Conservation (phyloP, 257 asterid species). For the Solanum arcanum region DNA sequence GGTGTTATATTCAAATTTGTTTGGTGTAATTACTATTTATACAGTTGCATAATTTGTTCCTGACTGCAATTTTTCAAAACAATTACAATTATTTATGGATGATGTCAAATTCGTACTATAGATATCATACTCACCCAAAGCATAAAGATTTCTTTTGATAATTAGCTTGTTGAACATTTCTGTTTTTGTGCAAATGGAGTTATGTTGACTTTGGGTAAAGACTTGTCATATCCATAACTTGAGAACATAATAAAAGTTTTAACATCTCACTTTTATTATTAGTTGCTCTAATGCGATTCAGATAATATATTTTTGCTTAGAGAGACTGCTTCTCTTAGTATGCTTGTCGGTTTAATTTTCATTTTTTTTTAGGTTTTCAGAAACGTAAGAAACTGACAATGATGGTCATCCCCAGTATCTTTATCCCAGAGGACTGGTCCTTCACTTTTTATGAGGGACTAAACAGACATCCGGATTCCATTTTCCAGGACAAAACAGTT, state of each 20-base stretch:
- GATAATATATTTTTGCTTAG: not conserved
- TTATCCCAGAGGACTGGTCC: slow-evolving; percentile 97
- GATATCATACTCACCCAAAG: not conserved
- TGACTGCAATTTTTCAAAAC: not conserved
- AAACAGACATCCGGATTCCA: slow-evolving; percentile 89
- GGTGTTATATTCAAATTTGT: not conserved
- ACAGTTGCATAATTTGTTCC: not conserved
- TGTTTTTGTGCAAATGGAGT: not conserved
- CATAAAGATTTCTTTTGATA: not conserved
- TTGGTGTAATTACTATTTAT: not conserved
- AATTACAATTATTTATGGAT: not conserved
- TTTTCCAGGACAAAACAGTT: slow-evolving; percentile 80
- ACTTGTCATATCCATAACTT: not conserved
- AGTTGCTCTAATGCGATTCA: not conserved
- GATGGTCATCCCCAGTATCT: slow-evolving; percentile 96
- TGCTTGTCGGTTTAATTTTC: not conserved
- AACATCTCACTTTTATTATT: not conserved
- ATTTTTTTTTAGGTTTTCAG: slow-evolving; percentile 37
- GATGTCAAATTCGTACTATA: not conserved
- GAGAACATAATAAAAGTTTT: not conserved
- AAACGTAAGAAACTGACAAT: slow-evolving; percentile 78
- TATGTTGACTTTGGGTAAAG: not conserved
- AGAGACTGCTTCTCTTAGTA: not conserved
- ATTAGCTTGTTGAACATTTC: not conserved
- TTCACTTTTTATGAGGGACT: slow-evolving; percentile 96